A percentile compares a stretch with the other conserved stretches of the same genome.
Evolutionary conservation across 331 rosid species (phyloP).

Genomic region (Malus hybrid): DNA sequence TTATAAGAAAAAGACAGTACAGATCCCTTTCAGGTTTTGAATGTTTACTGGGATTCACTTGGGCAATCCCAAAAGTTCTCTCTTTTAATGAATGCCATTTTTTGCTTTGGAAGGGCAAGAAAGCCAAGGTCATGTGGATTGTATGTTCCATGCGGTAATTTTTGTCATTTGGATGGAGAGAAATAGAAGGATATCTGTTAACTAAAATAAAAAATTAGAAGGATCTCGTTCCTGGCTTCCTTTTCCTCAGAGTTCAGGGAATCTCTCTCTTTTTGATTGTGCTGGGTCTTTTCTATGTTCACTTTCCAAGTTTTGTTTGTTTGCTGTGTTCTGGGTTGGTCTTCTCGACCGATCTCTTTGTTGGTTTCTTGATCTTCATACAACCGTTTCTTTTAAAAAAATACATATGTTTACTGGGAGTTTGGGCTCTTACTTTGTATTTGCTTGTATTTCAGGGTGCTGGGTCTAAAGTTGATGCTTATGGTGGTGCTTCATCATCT

Average conservation of each 20-base stretch:
- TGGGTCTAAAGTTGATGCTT: constrained; percentile 30
- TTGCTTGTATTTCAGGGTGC: constrained; percentile 38
- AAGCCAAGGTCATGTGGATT: not conserved
- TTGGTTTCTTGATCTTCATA: too few species aligned
- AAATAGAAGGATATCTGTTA: not conserved
- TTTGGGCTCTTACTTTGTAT: not conserved
- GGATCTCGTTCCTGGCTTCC: not conserved
- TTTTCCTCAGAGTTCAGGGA: not conserved
- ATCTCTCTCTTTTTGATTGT: not conserved
- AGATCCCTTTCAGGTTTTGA: not conserved
- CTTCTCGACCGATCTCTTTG: not conserved
- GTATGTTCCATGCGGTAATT: not conserved
- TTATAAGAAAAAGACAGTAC: not conserved
- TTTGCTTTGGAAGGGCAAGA: not conserved
- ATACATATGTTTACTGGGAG: not conserved
- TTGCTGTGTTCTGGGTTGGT: not conserved
- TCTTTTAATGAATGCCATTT: not conserved
- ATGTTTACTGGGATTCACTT: not conserved
- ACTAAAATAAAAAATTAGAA: not conserved
- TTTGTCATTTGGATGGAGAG: not conserved
- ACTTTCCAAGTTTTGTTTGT: not conserved
- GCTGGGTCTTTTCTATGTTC: not conserved
- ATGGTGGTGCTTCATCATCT: constrained; percentile 44
- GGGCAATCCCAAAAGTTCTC: not conserved
- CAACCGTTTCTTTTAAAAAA: constrained; percentile 26